These are phyloP conservation scores for Thraustochytrium striatum DNA, from an alignment of 352 stramenopile genomes.

Conservation along the genomic window DNA sequence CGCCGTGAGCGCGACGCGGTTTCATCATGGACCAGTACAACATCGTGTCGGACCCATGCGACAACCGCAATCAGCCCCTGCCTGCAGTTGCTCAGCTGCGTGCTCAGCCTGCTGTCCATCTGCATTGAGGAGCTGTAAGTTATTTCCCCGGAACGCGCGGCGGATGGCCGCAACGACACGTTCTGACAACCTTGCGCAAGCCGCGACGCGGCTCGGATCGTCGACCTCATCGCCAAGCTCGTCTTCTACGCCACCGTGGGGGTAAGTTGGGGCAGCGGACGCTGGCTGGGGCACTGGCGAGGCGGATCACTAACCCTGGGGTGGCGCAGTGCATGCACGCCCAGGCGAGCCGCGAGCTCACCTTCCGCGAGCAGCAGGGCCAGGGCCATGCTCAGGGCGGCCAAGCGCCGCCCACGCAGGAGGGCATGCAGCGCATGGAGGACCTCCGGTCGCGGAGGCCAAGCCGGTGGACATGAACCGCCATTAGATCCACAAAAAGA, in stretches of 20 bases:
- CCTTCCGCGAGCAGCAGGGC: slow-evolving; percentile 63
- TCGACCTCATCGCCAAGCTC: slow-evolving; percentile 80
- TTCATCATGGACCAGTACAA: slow-evolving; percentile 83
- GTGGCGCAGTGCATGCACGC: slow-evolving; percentile 91
- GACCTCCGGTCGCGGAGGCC: slow-evolving; percentile 8
- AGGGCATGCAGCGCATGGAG: neutral
- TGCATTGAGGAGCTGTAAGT: slow-evolving; percentile 63
- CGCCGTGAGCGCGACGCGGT: slow-evolving; percentile 78
- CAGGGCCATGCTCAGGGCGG: neutral
- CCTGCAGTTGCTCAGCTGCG: slow-evolving; percentile 68
- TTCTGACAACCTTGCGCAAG: neutral
- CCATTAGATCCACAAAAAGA: no score
- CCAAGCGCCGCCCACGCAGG: neutral
- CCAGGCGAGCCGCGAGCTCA: slow-evolving; percentile 82
- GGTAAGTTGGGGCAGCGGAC: no score
- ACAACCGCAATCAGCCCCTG: slow-evolving; percentile 90
- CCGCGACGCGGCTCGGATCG: slow-evolving; percentile 67
- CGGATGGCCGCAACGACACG: neutral
- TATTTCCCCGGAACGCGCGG: neutral
- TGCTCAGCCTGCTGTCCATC: slow-evolving; percentile 71
- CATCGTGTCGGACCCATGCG: slow-evolving; percentile 82
- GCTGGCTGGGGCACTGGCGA: no score
- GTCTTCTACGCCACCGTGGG: slow-evolving; percentile 81
- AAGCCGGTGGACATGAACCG: slow-evolving; percentile 2
- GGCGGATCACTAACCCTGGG: no score